These are phyloP conservation scores for Massarina eburnea DNA, from an alignment of 2,329 filamentous ascomycete genomes.

Conservation along the genomic window DNA sequence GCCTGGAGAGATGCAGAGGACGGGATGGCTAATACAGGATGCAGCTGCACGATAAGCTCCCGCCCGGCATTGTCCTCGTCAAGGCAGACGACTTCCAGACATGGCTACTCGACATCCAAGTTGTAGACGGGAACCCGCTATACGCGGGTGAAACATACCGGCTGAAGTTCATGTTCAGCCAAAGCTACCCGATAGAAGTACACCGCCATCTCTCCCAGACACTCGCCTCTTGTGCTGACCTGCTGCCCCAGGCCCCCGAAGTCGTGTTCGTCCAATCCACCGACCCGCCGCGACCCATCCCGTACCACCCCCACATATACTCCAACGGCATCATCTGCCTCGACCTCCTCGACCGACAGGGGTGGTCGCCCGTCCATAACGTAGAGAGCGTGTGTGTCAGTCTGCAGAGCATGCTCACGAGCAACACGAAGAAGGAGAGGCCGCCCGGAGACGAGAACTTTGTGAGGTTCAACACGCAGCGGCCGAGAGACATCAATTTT, in stretches of 20 bases:
- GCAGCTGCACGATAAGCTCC: constrained; percentile 60
- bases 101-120: constrained; percentile 90
- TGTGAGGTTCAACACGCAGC: constrained; percentile 73
- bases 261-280: constrained; percentile 73
- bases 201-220: background rate
- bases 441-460: constrained; percentile 91
- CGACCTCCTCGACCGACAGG: constrained; percentile 81
- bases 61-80: constrained; percentile 74
- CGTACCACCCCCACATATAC: constrained; percentile 97
- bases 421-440: constrained; percentile 87
- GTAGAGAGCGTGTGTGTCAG: constrained; percentile 97
- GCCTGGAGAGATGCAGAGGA: constrained; percentile 38
- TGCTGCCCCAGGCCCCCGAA: constrained; percentile 73
- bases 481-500: constrained; percentile 89
- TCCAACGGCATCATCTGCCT: constrained; percentile 98
- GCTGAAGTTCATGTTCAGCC: constrained; percentile 82
- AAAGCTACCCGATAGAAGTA: constrained; percentile 79
- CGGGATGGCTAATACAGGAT: background rate
- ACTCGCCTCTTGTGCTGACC: background rate
- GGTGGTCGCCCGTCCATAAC: constrained; percentile 96
- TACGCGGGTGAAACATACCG: constrained; percentile 80
- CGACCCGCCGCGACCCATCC: constrained; percentile 64
- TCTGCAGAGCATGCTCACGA: constrained; percentile 96
- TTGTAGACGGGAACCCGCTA: constrained; percentile 86
- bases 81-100: constrained; percentile 80